These are phyloP conservation scores for Penicillium samsonianum DNA, from an alignment of 495 filamentous ascomycete species.

Conservation along the genomic window DNA sequence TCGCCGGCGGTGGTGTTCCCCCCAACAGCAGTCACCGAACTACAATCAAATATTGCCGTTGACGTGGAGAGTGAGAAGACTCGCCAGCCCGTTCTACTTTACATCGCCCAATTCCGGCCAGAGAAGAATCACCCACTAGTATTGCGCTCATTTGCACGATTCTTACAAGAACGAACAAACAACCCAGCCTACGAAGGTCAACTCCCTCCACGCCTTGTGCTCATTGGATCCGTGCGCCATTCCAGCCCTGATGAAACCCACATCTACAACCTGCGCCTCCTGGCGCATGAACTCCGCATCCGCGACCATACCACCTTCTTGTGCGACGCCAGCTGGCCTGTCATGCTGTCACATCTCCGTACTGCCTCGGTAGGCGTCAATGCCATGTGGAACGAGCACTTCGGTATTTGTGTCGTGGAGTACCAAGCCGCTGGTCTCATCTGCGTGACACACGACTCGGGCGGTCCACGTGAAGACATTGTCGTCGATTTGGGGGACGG, in stretches of 20 bases:
- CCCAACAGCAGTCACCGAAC: slow-evolving; percentile 82
- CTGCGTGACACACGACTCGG: slow-evolving; percentile 85
- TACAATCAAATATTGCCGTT: slow-evolving; percentile 70
- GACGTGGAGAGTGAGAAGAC: slow-evolving; percentile 61
- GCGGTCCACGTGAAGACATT: slow-evolving; percentile 91
- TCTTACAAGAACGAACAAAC: slow-evolving; percentile 53
- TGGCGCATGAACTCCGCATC: slow-evolving; percentile 85
- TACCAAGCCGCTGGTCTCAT: slow-evolving; percentile 95
- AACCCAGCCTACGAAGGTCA: slow-evolving; percentile 41
- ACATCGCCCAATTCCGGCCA: slow-evolving; percentile 95
- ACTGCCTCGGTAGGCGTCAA: slow-evolving; percentile 83
- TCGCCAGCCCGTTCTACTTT: slow-evolving; percentile 72
- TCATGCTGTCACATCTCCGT: slow-evolving; percentile 75
- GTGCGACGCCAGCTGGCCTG: slow-evolving; percentile 83
- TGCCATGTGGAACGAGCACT: slow-evolving; percentile 99
- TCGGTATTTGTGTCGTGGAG: slow-evolving; percentile 97
- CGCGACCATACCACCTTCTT: slow-evolving; percentile 82
- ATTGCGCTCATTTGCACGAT: slow-evolving; percentile 77
- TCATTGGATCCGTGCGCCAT: slow-evolving; percentile 87
- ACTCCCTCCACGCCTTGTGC: slow-evolving; percentile 58
- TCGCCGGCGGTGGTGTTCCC: slow-evolving; percentile 75
- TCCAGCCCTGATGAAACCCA: slow-evolving; percentile 74
- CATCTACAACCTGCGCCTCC: slow-evolving; percentile 85
- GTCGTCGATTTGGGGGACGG: slow-evolving; percentile 75
- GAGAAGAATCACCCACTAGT: slow-evolving; percentile 94